Percentiles rank a stretch among this genome's conserved stretches.
Evolutionary conservation across 2,329 filamentous ascomycete genomes (phyloP).

Genomic region (Venturia effusa): DNA sequence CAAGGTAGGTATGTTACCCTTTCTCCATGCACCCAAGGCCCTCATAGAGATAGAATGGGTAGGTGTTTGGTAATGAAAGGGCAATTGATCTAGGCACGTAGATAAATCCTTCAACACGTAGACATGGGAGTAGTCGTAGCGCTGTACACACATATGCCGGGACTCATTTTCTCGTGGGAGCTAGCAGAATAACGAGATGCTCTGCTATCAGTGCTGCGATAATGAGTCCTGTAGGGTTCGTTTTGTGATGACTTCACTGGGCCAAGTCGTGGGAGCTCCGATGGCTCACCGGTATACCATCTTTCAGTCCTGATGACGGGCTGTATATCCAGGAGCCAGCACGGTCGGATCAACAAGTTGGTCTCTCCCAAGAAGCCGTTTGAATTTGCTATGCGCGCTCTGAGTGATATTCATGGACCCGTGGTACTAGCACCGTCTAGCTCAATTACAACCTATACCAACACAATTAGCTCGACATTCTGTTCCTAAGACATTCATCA

Average conservation of each 20-base stretch:
- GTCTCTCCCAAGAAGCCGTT: neutral
- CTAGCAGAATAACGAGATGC: neutral
- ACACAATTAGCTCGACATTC: neutral
- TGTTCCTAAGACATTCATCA: neutral
- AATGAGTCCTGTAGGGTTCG: neutral
- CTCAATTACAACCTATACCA: neutral
- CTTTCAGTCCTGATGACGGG: neutral
- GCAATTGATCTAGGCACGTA: slow-evolving; percentile 52
- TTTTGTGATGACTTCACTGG: no score
- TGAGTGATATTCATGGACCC: neutral
- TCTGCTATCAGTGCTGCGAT: neutral
- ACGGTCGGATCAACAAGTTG: neutral
- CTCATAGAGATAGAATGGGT: slow-evolving; percentile 38
- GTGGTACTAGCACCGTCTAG: neutral
- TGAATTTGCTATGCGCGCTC: neutral
- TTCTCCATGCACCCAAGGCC: slow-evolving; percentile 52
- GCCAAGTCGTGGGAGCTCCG: no score
- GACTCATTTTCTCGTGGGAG: neutral
- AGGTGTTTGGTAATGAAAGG: slow-evolving; percentile 57
- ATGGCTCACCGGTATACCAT: neutral
- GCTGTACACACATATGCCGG: slow-evolving; percentile 66
- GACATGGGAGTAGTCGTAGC: slow-evolving; percentile 46
- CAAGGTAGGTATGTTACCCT: slow-evolving; percentile 37
- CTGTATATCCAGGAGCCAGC: neutral
- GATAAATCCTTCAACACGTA: slow-evolving; percentile 56